Percentiles rank a stretch among this genome's conserved stretches.
Evolutionary conservation across 2,329 filamentous ascomycete genomes (phyloP).

Genomic region (Colletotrichum zoysiae): DNA sequence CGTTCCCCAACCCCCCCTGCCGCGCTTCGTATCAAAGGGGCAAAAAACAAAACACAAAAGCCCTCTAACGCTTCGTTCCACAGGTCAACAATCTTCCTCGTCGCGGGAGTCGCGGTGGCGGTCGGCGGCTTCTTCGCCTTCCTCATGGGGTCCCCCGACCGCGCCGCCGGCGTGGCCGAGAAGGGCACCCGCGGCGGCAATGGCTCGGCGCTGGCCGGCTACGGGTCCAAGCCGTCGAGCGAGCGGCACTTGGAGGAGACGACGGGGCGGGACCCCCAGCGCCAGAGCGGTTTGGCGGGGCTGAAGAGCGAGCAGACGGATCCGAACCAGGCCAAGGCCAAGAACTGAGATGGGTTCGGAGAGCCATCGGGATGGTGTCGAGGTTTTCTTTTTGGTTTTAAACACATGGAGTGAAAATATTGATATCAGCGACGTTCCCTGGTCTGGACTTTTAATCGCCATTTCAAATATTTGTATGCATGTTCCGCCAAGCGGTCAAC

Average conservation of each 20-base stretch:
- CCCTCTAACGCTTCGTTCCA: background rate
- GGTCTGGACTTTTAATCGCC: background rate
- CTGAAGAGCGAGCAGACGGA: conserved; percentile 32
- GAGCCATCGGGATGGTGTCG: background rate
- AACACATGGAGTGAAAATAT: background rate
- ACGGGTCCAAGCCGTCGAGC: conserved; percentile 15
- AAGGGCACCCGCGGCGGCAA: background rate
- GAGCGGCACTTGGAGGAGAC: conserved; percentile 4
- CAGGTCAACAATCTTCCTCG: background rate
- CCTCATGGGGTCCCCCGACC: conserved; percentile 21
- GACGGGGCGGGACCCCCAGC: conserved; percentile 1
- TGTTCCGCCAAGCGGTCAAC: too few relatives aligned
- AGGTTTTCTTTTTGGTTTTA: too few relatives aligned
- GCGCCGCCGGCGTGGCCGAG: conserved; percentile 24
- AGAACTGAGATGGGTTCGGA: background rate
- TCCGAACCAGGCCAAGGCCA: conserved; percentile 8
- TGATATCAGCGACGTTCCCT: background rate
- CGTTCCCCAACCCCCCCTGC: background rate
- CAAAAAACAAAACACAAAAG: too few relatives aligned
- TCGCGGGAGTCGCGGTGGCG: conserved; percentile 5
- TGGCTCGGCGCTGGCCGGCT: background rate
- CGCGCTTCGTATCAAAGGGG: background rate
- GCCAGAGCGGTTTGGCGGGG: conserved; percentile 12
- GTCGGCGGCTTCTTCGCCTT: conserved; percentile 21
- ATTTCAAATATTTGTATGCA: background rate